Percentiles rank a stretch among this genome's conserved stretches.
Conservation (phyloP, 1,284 basidiomycete genomes). For the Phellopilus nigrolimitatus region DNA sequence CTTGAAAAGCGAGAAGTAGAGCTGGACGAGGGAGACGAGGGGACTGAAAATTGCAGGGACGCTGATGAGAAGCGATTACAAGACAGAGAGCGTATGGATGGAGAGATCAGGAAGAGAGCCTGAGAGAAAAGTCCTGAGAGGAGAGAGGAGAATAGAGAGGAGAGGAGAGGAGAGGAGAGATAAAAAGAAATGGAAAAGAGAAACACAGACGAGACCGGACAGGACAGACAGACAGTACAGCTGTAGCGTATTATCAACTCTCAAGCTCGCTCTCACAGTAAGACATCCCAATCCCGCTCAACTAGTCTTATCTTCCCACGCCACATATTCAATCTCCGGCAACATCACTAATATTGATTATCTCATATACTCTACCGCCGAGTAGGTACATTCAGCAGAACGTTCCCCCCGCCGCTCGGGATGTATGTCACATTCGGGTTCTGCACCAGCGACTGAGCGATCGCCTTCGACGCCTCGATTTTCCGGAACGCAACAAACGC, state of each 20-base stretch:
- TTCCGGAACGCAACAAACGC: slow-evolving; percentile 94
- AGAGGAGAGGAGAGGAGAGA: slow-evolving; percentile 45
- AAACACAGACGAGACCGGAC: slow-evolving; percentile 21
- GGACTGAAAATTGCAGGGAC: slow-evolving; percentile 35
- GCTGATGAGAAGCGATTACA: slow-evolving; percentile 28
- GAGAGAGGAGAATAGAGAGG: slow-evolving; percentile 40
- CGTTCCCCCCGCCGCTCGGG: slow-evolving; percentile 72
- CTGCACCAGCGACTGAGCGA: slow-evolving; percentile 74
- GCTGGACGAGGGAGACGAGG: slow-evolving; percentile 32
- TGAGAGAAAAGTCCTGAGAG: slow-evolving; percentile 22
- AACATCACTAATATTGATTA: slow-evolving; percentile 1
- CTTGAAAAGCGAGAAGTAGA: slow-evolving; percentile 36
- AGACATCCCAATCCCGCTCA: background rate
- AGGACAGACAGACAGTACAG: slow-evolving; percentile 22
- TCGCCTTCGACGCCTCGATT: slow-evolving; percentile 98
- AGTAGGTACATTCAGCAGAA: slow-evolving; percentile 79
- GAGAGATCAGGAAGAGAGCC: slow-evolving; percentile 31
- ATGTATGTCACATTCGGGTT: slow-evolving; percentile 89
- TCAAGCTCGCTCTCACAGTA: too few species aligned
- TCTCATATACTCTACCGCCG: slow-evolving; percentile 38
- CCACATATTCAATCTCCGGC: background rate
- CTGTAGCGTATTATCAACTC: slow-evolving; percentile 6
- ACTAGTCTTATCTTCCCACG: slow-evolving; percentile 1
- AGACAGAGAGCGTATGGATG: slow-evolving; percentile 35
- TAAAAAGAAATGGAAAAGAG: slow-evolving; percentile 29